Base-by-base conservation (phyloP, 2,329 filamentous ascomycete genomes). In the Arthroderma sp. region DNA sequence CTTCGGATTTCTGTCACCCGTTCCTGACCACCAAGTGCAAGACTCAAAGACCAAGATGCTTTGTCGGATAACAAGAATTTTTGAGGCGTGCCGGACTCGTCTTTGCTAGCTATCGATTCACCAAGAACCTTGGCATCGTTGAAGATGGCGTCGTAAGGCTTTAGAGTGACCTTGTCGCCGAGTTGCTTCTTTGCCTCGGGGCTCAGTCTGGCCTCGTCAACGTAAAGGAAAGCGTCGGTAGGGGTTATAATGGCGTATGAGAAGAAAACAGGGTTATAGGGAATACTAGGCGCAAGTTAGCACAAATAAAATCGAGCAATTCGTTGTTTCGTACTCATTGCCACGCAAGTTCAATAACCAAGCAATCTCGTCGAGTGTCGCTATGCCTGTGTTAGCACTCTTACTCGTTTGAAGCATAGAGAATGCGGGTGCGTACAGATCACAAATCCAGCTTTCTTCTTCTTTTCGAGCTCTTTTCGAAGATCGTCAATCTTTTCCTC, bases 321-420 rank as follows among this genome's bases (percentile, higher is more conserved):
- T 29, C 22, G 22, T 27, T 22, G 27, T 40, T 37, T n/a, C 72
- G 51, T 65, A 76, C 73, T 96, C 91, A 61, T 75, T 91, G 55
- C 91, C 91, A 54, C 91, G 80, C 40, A 98, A 69, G 65, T 98
- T 98, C 70, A 95, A 95, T n/a, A 98, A 73, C 91, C 91, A 98
- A 7, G 91, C 91, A 55, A 95, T 79, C 64, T 98, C 91, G 57
- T 98, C 91, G 37, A 98, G 77, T 80, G 93, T 88, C 4, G 88
- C 69, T 70, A 42, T 29, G 38, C 31, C 5, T 1, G 29, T 29
- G 36, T 41, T 10, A 44, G 31, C 27, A 38, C 36, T 34, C 34
- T 29, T 27, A 22, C 30, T 28, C n/a, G 39, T 5, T 4, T 15
- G 15, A 32, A 22, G 11, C 11, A 27, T 2, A 29, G 11, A 8